Base-by-base conservation (phyloP, 495 filamentous ascomycete species). In the Aspergillus hancockii region DNA sequence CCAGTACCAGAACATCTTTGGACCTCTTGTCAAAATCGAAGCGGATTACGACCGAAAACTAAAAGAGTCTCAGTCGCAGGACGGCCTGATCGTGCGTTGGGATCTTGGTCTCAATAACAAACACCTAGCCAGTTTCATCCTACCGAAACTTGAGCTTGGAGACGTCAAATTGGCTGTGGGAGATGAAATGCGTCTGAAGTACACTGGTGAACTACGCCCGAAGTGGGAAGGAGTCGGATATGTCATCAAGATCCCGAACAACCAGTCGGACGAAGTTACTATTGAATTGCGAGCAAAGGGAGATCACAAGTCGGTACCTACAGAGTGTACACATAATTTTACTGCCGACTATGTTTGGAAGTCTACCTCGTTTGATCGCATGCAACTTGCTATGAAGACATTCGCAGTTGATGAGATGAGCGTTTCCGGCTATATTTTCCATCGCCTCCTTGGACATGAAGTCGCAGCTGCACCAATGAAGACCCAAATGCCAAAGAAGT, bases 331-430 rank as follows among this genome's bases (percentile, higher is more conserved):
- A 1, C 92, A 96, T 72, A 95, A 96, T 68, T 99, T 98, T 73
- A 96, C 89, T 36, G 94, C 93, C 58, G 94, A 99, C 72, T 99
- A 99, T 69, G 94, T 99, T 31, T 99, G 94, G 94, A 99, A 99
- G 68, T 94, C 94, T 21, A 99, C 95, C 1, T 97, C 93, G 0
- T 99, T 98, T 68, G 94, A 99, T 69, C 92, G 94, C 59, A 99
- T 99, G 94, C 94, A 99, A 71, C 85, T 90, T 60, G 94, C 94
- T 36, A 98, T 99, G 94, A 97, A 98, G 82, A 98, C 91, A 0
- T 99, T 99, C 68, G 94, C 94, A 22, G 87, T 99, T 51, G 94
- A 99, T 63, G 94, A 99, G 67, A 90, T 95, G 88, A 97, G 93
- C 67, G 92, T 99, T 52, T 97, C 93, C 22, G 94, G 94, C 46